These are phyloP conservation scores for Ophiostoma piceae DNA, from an alignment of 2,329 filamentous ascomycete species.

Conservation along the genomic window DNA sequence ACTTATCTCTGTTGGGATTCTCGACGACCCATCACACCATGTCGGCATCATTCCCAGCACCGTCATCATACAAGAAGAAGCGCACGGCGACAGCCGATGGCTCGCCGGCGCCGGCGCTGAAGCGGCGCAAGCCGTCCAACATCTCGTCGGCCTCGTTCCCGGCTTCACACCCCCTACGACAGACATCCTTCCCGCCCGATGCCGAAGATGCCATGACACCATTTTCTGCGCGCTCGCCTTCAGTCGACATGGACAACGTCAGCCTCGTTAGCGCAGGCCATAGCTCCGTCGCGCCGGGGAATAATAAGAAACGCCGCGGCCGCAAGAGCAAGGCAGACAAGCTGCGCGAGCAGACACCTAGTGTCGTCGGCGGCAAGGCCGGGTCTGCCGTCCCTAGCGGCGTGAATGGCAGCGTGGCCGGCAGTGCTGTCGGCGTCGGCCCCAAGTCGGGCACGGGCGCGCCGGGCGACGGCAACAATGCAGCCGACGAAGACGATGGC, in stretches of 20 bases:
- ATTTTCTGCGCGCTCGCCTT: conserved; percentile 58
- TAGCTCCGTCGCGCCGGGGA: conserved; percentile 39
- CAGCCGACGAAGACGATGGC: conserved; percentile 43
- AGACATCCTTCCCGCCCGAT: conserved; percentile 74
- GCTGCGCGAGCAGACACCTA: conserved; percentile 39
- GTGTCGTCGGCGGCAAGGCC: conserved; percentile 41
- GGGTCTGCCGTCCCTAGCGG: conserved; percentile 41
- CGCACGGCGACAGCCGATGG: conserved; percentile 51
- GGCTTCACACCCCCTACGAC: conserved; percentile 65
- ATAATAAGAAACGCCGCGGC: conserved; percentile 55
- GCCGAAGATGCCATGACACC: conserved; percentile 45
- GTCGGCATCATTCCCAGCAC: conserved; percentile 6
- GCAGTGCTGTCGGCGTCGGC: conserved; percentile 31
- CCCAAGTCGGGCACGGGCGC: conserved; percentile 30
- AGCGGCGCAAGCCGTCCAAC: conserved; percentile 66
- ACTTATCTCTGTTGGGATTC: neutral
- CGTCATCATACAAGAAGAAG: conserved; percentile 46
- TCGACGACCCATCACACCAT: neutral
- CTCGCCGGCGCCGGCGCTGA: conserved; percentile 46
- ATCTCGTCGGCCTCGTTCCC: conserved; percentile 49
- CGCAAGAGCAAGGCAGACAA: conserved; percentile 56
- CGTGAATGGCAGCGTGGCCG: conserved; percentile 28
- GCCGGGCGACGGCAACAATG: conserved; percentile 37
- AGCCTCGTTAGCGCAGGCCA: conserved; percentile 50
- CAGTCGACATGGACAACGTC: conserved; percentile 56